These are phyloP conservation scores for Immersiporthe knoxdaviesiana DNA, from an alignment of 2,329 filamentous ascomycete genomes.

Conservation along the genomic window DNA sequence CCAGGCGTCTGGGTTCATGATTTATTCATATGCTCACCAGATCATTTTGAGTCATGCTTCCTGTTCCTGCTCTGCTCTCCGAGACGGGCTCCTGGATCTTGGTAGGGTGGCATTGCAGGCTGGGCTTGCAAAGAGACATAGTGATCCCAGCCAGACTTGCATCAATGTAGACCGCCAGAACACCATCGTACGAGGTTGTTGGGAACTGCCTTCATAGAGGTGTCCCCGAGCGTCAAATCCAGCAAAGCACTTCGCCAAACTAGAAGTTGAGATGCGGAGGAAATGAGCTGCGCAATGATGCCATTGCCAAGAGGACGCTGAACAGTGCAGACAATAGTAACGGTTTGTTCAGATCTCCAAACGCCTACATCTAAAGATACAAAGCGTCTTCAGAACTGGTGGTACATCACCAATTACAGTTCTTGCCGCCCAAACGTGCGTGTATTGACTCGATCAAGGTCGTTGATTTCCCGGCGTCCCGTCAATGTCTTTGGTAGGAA, in stretches of 20 bases:
- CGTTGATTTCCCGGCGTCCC: not conserved
- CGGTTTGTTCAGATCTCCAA: not conserved
- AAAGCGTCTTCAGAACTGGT: not conserved
- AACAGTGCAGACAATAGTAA: not conserved
- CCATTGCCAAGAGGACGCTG: not conserved
- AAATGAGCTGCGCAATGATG: not conserved
- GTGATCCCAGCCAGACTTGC: no score
- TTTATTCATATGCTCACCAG: not conserved
- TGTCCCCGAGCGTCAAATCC: not conserved
- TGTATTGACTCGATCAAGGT: not conserved
- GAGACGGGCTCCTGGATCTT: no score
- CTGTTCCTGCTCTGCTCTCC: no score
- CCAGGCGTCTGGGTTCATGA: not conserved
- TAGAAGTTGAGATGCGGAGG: not conserved
- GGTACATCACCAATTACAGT: not conserved
- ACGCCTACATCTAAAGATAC: not conserved
- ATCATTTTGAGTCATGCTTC: not conserved
- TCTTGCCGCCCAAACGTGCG: not conserved
- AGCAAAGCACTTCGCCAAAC: not conserved
- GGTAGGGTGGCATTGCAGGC: no score
- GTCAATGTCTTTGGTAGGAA: not conserved
- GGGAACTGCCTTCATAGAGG: no score
- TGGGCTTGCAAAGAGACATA: no score
- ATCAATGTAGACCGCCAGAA: no score
- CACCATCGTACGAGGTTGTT: no score